Evolutionary conservation across 768 basidiomycete species (phyloP).

Genomic region (Strobilomyces echinocephalus): DNA sequence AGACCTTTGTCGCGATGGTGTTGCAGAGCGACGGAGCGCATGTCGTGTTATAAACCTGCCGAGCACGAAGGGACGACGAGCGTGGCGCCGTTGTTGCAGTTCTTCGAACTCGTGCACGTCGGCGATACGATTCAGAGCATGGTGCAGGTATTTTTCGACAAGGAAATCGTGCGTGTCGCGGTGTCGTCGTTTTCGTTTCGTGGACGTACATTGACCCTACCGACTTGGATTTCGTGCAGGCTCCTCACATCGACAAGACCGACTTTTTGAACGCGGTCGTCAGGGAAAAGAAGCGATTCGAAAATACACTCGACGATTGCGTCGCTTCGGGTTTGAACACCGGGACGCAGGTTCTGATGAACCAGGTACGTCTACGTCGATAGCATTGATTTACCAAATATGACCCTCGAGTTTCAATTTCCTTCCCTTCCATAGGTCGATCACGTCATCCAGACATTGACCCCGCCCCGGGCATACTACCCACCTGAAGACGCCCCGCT

Average conservation of each 20-base stretch:
- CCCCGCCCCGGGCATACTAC: conserved; percentile 84
- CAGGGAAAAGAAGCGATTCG: conserved; percentile 95
- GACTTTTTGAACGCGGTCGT: conserved; percentile 93
- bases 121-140: conserved; percentile 97
- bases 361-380: conserved; percentile 52
- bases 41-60: conserved; percentile 84
- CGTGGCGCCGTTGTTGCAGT: conserved; percentile 91
- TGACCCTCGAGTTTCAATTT: neutral
- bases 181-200: neutral
- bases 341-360: conserved; percentile 94
- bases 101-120: conserved; percentile 95
- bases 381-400: too few relatives aligned
- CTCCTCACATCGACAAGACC: conserved; percentile 83
- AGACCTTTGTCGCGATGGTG: neutral
- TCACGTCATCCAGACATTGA: conserved; percentile 81
- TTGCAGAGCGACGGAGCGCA: conserved; percentile 78
- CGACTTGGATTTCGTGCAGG: conserved; percentile 35
- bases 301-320: conserved; percentile 85
- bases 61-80: conserved; percentile 77
- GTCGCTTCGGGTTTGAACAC: conserved; percentile 93
- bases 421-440: conserved; percentile 62
- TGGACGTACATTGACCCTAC: neutral
- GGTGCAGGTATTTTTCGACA: conserved; percentile 98
- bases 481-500: conserved; percentile 75
- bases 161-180: conserved; percentile 65